These are phyloP conservation scores for Buddleja alternifolia DNA, from an alignment of 257 asterid species.

Conservation along the genomic window DNA sequence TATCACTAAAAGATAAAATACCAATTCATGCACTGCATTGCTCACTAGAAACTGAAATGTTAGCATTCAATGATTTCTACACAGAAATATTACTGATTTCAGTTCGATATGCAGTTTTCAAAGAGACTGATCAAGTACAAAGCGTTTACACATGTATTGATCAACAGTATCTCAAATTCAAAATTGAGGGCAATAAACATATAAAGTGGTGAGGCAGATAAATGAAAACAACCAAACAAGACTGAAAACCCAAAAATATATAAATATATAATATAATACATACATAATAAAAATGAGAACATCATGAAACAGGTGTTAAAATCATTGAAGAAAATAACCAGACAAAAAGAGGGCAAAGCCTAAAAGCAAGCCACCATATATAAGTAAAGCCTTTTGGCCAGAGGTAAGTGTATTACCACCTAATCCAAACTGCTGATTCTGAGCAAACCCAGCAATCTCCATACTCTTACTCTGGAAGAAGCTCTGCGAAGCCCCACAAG, in stretches of 20 bases:
- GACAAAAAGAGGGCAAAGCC: slow-evolving; percentile 83
- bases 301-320: too few relatives aligned
- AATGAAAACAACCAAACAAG: slow-evolving; percentile 14
- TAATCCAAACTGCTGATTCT: slow-evolving; percentile 96
- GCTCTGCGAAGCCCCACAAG: slow-evolving; percentile 90
- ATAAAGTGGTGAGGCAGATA: neutral
- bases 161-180: too few relatives aligned
- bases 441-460: slow-evolving; percentile 92
- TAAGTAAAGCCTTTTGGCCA: slow-evolving; percentile 87
- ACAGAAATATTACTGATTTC: too few relatives aligned
- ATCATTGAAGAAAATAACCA: slow-evolving; percentile 82
- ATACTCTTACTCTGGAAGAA: slow-evolving; percentile 86
- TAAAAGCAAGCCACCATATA: slow-evolving; percentile 73
- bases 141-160: neutral
- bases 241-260: slow-evolving; percentile 2
- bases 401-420: slow-evolving; percentile 91
- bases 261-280: too few relatives aligned
- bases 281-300: neutral
- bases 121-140: neutral
- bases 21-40: too few relatives aligned
- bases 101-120: too few relatives aligned
- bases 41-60: too few relatives aligned
- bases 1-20: too few relatives aligned
- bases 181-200: slow-evolving; percentile 2
- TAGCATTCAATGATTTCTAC: too few relatives aligned